Evolutionary conservation across 2,329 filamentous ascomycete genomes (phyloP).

Genomic region (Ilyonectria destructans): DNA sequence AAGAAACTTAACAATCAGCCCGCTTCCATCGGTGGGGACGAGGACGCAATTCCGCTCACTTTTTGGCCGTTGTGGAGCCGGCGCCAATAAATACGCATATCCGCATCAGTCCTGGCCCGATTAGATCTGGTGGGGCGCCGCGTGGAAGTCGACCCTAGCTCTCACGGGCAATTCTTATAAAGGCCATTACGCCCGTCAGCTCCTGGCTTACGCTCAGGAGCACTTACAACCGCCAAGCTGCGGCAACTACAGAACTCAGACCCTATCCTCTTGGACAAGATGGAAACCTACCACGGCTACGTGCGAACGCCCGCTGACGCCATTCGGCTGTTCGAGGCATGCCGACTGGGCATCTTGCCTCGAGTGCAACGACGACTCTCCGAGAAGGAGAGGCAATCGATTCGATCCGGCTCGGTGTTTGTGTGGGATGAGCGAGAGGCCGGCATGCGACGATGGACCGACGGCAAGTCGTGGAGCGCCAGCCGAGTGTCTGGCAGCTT

Average conservation of each 20-base stretch:
- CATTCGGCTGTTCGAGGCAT: slow-evolving; percentile 99
- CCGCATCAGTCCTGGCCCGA: slow-evolving; percentile 45
- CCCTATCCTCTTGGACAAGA: slow-evolving; percentile 60
- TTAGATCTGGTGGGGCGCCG: slow-evolving; percentile 50
- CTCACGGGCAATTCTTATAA: slow-evolving; percentile 40
- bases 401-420: slow-evolving; percentile 96
- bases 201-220: slow-evolving; percentile 35
- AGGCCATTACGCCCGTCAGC: slow-evolving; percentile 34
- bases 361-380: slow-evolving; percentile 94
- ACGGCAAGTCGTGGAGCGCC: slow-evolving; percentile 99
- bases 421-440: slow-evolving; percentile 99
- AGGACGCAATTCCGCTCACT: slow-evolving; percentile 49
- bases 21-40: slow-evolving; percentile 42
- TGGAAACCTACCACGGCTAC: slow-evolving; percentile 98
- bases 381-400: slow-evolving; percentile 96
- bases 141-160: slow-evolving; percentile 47
- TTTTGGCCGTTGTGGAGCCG: slow-evolving; percentile 48
- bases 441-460: slow-evolving; percentile 98
- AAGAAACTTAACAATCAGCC: slow-evolving; percentile 42
- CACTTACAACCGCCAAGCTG: slow-evolving; percentile 40
- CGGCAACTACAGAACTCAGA: slow-evolving; percentile 37
- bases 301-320: slow-evolving; percentile 97
- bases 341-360: slow-evolving; percentile 88
- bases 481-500: slow-evolving; percentile 98
- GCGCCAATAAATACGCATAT: slow-evolving; percentile 42